Evolutionary conservation across 352 stramenopile genomes (phyloP).

Genomic region (Phytophthora crassamura): DNA sequence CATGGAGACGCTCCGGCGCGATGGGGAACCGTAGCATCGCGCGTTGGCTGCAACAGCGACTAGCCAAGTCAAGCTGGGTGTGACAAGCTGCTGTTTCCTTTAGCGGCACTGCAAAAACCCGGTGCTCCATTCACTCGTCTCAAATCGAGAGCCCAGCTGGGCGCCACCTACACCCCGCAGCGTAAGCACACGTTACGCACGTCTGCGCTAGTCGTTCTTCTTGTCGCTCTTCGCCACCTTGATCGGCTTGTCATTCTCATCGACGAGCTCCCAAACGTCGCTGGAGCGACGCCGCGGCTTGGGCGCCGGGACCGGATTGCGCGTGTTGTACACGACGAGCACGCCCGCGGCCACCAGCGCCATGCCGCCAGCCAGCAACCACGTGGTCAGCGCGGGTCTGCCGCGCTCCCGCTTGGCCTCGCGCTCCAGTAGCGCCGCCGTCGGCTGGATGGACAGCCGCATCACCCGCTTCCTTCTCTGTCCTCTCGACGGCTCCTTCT

Average conservation of each 20-base stretch:
- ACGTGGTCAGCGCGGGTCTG: conserved; percentile 32
- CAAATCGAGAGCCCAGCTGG: conserved; percentile 12
- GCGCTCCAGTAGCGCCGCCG: conserved; percentile 45
- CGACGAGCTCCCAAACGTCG: conserved; percentile 59
- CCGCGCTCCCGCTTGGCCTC: conserved; percentile 30
- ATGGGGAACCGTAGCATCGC: conserved; percentile 21
- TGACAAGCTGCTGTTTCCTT: conserved; percentile 13
- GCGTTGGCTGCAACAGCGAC: conserved; percentile 20
- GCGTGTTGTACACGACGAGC: conserved; percentile 58
- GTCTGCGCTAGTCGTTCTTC: conserved; percentile 36
- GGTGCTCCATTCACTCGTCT: conserved; percentile 23
- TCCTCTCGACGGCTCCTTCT: conserved; percentile 30
- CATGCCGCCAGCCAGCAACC: conserved; percentile 57
- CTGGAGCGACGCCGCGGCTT: conserved; percentile 42
- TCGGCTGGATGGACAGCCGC: conserved; percentile 58
- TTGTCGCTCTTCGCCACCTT: conserved; percentile 29
- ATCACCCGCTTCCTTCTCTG: conserved; percentile 35
- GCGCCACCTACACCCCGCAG: conserved; percentile 2
- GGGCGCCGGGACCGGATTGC: conserved; percentile 32
- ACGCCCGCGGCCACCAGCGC: conserved; percentile 52
- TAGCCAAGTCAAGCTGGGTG: conserved; percentile 31
- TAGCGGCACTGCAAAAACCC: conserved; percentile 21
- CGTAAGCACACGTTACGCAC: conserved; percentile 2
- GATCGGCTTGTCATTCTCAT: conserved; percentile 45
- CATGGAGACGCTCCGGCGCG: conserved; percentile 14